A percentile compares a stretch with the other conserved stretches of the same genome.
Conservation (phyloP, 164 flowering plant species). For the Santalum album region DNA sequence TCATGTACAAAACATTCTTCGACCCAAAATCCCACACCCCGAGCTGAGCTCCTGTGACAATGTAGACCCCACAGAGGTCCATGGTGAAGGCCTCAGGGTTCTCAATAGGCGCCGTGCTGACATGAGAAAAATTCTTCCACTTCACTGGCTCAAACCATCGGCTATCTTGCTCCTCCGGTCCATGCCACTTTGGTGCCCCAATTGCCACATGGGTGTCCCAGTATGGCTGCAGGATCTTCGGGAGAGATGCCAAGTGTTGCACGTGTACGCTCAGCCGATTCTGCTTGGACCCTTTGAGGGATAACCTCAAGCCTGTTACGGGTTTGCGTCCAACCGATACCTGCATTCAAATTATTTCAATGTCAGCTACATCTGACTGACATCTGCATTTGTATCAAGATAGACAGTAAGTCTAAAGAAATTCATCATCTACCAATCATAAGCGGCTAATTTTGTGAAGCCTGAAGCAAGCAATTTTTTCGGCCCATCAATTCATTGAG, state of each 20-base stretch:
- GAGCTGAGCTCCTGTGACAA: conserved; percentile 92
- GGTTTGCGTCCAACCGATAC: conserved; percentile 77
- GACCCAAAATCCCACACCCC: conserved; percentile 96
- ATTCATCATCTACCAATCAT: no score
- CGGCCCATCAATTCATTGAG: no score
- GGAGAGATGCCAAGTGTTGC: conserved; percentile 67
- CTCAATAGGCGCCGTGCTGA: conserved; percentile 84
- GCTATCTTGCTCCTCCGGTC: conserved; percentile 91
- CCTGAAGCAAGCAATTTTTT: no score
- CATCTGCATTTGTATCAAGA: neutral
- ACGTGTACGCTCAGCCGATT: conserved; percentile 60
- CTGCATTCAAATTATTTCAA: conserved; percentile 30
- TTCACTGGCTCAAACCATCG: conserved; percentile 88
- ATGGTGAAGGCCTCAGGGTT: conserved; percentile 46
- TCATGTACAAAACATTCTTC: conserved; percentile 64
- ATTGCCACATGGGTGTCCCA: conserved; percentile 82
- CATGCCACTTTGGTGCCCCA: conserved; percentile 87
- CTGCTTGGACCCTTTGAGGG: conserved; percentile 66
- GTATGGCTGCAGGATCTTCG: conserved; percentile 64
- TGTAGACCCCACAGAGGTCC: conserved; percentile 52
- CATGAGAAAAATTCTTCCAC: conserved; percentile 88
- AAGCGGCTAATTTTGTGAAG: no score
- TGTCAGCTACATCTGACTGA: neutral
- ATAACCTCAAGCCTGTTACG: conserved; percentile 67
- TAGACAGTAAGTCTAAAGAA: no score